Conservation (phyloP, 164 flowering plant genomes). For the Berberis thunbergii region DNA sequence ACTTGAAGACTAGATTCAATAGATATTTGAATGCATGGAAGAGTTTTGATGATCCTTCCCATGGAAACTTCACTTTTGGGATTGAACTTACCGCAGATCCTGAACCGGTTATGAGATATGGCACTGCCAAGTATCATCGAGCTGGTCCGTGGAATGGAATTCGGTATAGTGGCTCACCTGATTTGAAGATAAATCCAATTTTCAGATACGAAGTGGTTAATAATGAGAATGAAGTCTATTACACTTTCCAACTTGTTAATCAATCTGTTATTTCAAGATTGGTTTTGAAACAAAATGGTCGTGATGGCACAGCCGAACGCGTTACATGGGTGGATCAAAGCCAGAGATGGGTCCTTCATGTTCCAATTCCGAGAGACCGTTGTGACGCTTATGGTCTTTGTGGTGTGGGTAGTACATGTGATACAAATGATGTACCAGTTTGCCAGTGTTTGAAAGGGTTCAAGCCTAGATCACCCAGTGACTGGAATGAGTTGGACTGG, state of each 20-base stretch:
- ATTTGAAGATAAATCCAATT: constrained; percentile 1
- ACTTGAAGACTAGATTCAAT: constrained; percentile 14
- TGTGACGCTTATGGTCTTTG: constrained; percentile 4
- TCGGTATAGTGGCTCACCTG: constrained; percentile 16
- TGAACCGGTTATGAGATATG: constrained; percentile 12
- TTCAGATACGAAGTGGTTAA: neutral
- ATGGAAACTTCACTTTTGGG: constrained; percentile 16
- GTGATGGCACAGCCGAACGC: neutral
- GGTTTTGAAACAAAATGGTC: constrained; percentile 6
- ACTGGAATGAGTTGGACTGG: neutral
- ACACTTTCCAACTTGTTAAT: neutral
- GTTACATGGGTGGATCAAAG: constrained; percentile 2
- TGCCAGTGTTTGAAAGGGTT: constrained; percentile 9
- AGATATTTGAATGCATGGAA: constrained; percentile 28
- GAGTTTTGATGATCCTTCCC: constrained; percentile 25
- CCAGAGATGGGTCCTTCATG: constrained; percentile 1
- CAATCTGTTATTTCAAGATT: constrained; percentile 9
- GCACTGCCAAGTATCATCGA: constrained; percentile 4
- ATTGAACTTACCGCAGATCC: constrained; percentile 21
- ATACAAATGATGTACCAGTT: neutral
- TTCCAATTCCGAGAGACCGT: constrained; percentile 5
- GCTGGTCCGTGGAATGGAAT: constrained; percentile 27
- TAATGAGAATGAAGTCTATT: constrained; percentile 21
- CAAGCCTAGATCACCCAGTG: neutral
- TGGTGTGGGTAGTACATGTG: constrained; percentile 5